Percentiles rank a stretch among this genome's conserved stretches.
Conservation (phyloP, 2,329 filamentous ascomycete species). For the Colletotrichum sp. region DNA sequence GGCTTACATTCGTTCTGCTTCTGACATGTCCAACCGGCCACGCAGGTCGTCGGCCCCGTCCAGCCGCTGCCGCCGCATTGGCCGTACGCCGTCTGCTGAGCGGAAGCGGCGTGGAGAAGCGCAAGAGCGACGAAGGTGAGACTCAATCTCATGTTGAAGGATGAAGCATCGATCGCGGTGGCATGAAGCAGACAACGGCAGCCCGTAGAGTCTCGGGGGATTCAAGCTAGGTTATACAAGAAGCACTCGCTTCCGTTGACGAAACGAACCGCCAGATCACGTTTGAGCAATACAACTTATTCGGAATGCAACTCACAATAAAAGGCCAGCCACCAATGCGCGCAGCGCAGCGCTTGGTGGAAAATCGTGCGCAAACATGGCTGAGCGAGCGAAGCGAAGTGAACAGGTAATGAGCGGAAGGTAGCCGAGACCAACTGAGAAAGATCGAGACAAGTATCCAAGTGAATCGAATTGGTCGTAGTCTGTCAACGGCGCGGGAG, state of each 20-base stretch:
- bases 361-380: not conserved
- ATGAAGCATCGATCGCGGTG: not conserved
- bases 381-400: not conserved
- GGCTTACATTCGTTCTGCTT: constrained; percentile 9
- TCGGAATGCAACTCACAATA: not conserved
- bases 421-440: not conserved
- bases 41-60: constrained; percentile 14
- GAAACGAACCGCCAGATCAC: not conserved
- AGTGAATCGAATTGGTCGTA: not conserved
- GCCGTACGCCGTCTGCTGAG: constrained; percentile 3
- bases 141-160: not conserved
- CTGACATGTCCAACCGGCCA: constrained; percentile 11
- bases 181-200: too few relatives aligned
- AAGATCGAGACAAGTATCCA: not conserved
- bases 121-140: not conserved
- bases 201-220: not conserved
- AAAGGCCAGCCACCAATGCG: not conserved
- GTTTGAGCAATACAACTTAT: not conserved
- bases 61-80: constrained; percentile 17
- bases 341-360: not conserved
- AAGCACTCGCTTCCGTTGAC: not conserved
- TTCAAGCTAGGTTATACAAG: not conserved
- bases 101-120: not conserved
- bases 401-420: not conserved
- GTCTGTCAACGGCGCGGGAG: not conserved